Conservation (phyloP, 2,329 filamentous ascomycete species). For the Penicillium corylophilum region DNA sequence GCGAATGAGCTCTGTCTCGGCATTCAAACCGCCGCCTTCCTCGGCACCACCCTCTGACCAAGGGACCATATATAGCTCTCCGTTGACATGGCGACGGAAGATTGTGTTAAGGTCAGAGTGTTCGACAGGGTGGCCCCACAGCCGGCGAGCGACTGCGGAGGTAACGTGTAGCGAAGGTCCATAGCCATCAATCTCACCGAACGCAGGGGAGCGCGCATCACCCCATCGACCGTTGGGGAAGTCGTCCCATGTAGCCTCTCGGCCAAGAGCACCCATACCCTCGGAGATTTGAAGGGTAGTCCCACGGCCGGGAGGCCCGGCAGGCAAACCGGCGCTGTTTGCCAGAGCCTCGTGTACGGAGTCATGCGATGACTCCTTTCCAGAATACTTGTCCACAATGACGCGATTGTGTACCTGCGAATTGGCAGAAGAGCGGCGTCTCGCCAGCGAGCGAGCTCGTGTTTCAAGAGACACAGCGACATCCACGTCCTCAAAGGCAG, state of each 20-base stretch:
- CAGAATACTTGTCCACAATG: slow-evolving; percentile 64
- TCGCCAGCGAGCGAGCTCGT: slow-evolving; percentile 34
- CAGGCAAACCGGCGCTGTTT: slow-evolving; percentile 71
- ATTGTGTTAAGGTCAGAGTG: slow-evolving; percentile 71
- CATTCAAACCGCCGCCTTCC: slow-evolving; percentile 47
- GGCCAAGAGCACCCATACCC: slow-evolving; percentile 81
- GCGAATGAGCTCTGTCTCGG: slow-evolving; percentile 81
- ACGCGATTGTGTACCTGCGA: slow-evolving; percentile 85
- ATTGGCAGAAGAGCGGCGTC: slow-evolving; percentile 72
- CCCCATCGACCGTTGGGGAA: slow-evolving; percentile 96
- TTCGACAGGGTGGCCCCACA: slow-evolving; percentile 79
- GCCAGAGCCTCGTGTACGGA: slow-evolving; percentile 66
- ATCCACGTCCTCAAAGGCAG: slow-evolving; percentile 45
- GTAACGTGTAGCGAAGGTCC: slow-evolving; percentile 93
- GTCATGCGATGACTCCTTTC: slow-evolving; percentile 35
- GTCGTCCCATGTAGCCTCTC: slow-evolving; percentile 98
- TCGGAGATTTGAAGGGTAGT: slow-evolving; percentile 93
- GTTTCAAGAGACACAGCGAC: slow-evolving; percentile 24
- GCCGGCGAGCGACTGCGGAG: slow-evolving; percentile 73
- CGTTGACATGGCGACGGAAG: slow-evolving; percentile 78
- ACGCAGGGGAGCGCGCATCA: slow-evolving; percentile 87
- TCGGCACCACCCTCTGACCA: slow-evolving; percentile 82
- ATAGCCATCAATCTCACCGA: slow-evolving; percentile 97
- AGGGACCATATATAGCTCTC: slow-evolving; percentile 76
- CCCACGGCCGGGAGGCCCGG: slow-evolving; percentile 69